Percentiles rank a stretch among this genome's conserved stretches.
Conservation (phyloP, 805 yeast genomes). For the Lipomyces sp. region DNA sequence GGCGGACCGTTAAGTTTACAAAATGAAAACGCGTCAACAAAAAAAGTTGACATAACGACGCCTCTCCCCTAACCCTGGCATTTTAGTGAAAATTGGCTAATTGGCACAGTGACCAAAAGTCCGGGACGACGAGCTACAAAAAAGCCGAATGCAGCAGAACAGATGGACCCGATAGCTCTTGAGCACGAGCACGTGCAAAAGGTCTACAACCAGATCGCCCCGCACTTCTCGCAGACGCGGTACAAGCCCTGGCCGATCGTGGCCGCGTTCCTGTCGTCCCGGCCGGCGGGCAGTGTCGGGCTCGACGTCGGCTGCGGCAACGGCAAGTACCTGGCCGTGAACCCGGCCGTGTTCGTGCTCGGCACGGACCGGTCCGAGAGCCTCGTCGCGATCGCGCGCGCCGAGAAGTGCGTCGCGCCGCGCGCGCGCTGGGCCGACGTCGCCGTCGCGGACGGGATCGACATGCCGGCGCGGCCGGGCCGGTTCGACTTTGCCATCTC, state of each 20-base stretch:
- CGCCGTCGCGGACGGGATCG: slow-evolving; percentile 77
- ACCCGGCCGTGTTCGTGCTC: slow-evolving; percentile 61
- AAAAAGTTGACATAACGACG: no score
- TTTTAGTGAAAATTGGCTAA: no score
- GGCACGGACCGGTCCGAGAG: slow-evolving; percentile 51
- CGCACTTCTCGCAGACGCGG: slow-evolving; percentile 89
- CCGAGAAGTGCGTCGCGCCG: slow-evolving; percentile 4
- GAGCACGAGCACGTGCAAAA: slow-evolving; percentile 81
- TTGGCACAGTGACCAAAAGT: no score
- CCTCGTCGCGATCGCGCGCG: slow-evolving; percentile 16
- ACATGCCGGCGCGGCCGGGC: slow-evolving; percentile 51
- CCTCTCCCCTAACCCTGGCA: no score
- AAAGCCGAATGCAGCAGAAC: no score
- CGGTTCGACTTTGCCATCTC: slow-evolving; percentile 82
- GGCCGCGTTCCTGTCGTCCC: slow-evolving; percentile 56
- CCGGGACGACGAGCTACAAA: no score
- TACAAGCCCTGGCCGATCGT: slow-evolving; percentile 99
- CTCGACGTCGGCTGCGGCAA: slow-evolving; percentile 97
- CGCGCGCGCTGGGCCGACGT: slow-evolving; percentile 52
- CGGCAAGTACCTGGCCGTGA: slow-evolving; percentile 81
- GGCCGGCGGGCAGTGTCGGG: slow-evolving; percentile 61
- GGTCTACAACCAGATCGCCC: slow-evolving; percentile 90
- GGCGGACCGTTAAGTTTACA: no score
- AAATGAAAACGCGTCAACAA: no score
- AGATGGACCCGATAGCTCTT: slow-evolving; percentile 20